Evolutionary conservation across 2,329 filamentous ascomycete genomes (phyloP).

Genomic region (Fusarium sp.): DNA sequence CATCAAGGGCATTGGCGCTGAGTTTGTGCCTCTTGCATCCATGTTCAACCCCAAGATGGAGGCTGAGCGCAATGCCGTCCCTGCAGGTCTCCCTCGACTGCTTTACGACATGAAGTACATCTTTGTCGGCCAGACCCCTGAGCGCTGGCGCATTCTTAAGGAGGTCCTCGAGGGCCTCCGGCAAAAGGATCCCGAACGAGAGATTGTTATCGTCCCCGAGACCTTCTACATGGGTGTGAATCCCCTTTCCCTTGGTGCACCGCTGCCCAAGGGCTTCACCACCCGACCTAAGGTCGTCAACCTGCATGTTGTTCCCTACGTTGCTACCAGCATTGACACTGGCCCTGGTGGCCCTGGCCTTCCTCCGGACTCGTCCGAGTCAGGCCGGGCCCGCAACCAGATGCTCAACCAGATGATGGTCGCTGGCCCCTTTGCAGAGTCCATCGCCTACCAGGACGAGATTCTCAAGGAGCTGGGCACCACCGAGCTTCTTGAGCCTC

Average conservation of each 20-base stretch:
- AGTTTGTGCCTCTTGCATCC: slow-evolving; percentile 48
- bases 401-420: slow-evolving; percentile 46
- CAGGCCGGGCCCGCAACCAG: slow-evolving; percentile 55
- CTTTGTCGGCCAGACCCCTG: slow-evolving; percentile 49
- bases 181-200: slow-evolving; percentile 51
- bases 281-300: slow-evolving; percentile 56
- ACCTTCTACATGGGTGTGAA: slow-evolving; percentile 55
- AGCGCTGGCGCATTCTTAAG: slow-evolving; percentile 53
- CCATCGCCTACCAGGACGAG: slow-evolving; percentile 43
- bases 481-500: slow-evolving; percentile 34
- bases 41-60: slow-evolving; percentile 38
- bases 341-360: slow-evolving; percentile 58
- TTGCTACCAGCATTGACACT: slow-evolving; percentile 55
- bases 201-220: slow-evolving; percentile 63
- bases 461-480: slow-evolving; percentile 52
- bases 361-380: slow-evolving; percentile 55
- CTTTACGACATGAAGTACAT: slow-evolving; percentile 50
- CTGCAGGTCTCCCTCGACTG: slow-evolving; percentile 47
- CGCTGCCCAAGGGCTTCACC: slow-evolving; percentile 56
- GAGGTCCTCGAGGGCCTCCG: slow-evolving; percentile 54
- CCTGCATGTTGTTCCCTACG: slow-evolving; percentile 58
- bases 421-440: slow-evolving; percentile 40
- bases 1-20: slow-evolving; percentile 57
- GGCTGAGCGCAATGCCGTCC: slow-evolving; percentile 32
- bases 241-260: slow-evolving; percentile 57